Percentiles rank a stretch among this genome's conserved stretches.
Conservation (phyloP, 768 basidiomycete species). For the Coprinellus micaceus region DNA sequence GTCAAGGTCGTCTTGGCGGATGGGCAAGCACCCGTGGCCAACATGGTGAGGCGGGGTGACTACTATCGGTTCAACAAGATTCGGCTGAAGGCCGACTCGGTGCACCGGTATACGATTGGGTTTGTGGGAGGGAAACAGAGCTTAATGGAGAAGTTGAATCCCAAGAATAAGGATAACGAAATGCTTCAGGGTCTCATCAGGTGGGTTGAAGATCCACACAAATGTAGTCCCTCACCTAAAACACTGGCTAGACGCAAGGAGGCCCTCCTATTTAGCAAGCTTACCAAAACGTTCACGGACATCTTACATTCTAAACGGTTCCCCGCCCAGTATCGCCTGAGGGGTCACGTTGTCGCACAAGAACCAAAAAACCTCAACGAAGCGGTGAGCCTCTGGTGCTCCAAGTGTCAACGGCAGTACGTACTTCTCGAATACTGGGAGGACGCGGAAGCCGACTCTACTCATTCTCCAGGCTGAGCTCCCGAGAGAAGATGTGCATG, state of each 20-base stretch:
- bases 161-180: slow-evolving; percentile 29
- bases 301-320: slow-evolving; percentile 27
- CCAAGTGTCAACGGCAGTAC: slow-evolving; percentile 50
- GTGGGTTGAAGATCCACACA: slow-evolving; percentile 25
- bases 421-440: slow-evolving; percentile 14
- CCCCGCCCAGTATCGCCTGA: slow-evolving; percentile 39
- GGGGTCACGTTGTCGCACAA: slow-evolving; percentile 53
- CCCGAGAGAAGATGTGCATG: slow-evolving; percentile 41
- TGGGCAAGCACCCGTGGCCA: slow-evolving; percentile 39
- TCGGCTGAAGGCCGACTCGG: slow-evolving; percentile 37
- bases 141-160: slow-evolving; percentile 41
- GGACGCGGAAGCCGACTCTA: background rate
- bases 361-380: slow-evolving; percentile 49
- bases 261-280: background rate
- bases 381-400: slow-evolving; percentile 47
- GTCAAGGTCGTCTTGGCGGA: slow-evolving; percentile 52
- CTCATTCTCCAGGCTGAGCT: slow-evolving; percentile 37
- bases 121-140: slow-evolving; percentile 43
- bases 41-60: slow-evolving; percentile 35
- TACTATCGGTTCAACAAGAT: slow-evolving; percentile 50
- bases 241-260: background rate
- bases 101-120: slow-evolving; percentile 34
- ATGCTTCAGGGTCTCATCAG: slow-evolving; percentile 35
- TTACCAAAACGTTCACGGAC: slow-evolving; percentile 21
- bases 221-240: background rate